These are phyloP conservation scores for Astrothelium subdiscretum DNA, from an alignment of 495 filamentous ascomycete species.

Conservation along the genomic window DNA sequence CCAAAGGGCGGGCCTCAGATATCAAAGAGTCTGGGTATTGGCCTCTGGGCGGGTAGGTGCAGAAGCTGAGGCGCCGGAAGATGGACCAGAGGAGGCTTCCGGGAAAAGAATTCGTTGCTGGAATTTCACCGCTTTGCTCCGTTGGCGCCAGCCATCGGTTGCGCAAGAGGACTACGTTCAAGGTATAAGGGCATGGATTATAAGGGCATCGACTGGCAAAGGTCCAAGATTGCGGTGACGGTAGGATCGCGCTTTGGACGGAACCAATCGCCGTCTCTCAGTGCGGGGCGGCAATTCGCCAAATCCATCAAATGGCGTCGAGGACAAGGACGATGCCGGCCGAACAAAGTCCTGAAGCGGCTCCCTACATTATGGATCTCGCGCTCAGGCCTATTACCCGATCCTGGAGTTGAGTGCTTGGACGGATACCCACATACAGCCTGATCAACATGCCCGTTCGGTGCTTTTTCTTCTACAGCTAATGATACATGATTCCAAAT, in stretches of 20 bases:
- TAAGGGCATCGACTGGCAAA: conserved; percentile 2
- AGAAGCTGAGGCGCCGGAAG: not conserved
- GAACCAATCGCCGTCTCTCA: not conserved
- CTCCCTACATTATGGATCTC: not conserved
- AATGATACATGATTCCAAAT: not conserved
- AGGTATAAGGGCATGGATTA: not conserved
- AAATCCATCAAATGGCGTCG: not conserved
- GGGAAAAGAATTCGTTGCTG: not conserved
- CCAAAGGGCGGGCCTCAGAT: not conserved
- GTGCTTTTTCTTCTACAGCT: not conserved
- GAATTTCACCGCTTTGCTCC: not conserved
- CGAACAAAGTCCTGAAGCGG: not conserved
- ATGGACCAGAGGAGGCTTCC: not conserved
- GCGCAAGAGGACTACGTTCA: not conserved
- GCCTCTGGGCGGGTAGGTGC: not conserved
- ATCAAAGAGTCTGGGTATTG: not conserved
- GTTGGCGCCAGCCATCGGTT: not conserved
- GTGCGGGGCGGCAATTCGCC: conserved; percentile 2
- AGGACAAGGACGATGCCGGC: not conserved
- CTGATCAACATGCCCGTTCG: not conserved
- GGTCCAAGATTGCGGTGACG: not conserved
- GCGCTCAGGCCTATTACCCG: too few relatives aligned
- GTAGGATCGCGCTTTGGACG: not conserved
- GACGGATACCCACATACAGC: too few relatives aligned
- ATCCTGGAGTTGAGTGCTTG: too few relatives aligned